These are phyloP conservation scores for Lactuca sativa DNA, from an alignment of 129 eudicot species.

Conservation along the genomic window DNA sequence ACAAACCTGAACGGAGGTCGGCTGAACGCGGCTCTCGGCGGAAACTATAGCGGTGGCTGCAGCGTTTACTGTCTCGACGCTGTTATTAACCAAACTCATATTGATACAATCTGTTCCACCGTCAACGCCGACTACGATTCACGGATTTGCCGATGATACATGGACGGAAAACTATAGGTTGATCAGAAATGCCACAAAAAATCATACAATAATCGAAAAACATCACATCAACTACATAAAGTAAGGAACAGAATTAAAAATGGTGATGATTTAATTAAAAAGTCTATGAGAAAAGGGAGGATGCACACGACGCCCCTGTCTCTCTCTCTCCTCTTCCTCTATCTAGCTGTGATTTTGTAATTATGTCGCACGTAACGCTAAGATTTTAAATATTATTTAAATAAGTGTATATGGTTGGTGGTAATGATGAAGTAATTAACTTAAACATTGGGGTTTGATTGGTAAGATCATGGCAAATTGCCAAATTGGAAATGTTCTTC, in stretches of 20 bases:
- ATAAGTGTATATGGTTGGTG: constrained; percentile 30
- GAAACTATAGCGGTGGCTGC: constrained; percentile 91
- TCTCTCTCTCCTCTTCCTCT: constrained; percentile 28
- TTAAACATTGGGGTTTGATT: not conserved
- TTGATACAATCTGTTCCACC: constrained; percentile 22
- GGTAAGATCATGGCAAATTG: constrained; percentile 11
- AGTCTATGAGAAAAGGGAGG: constrained; percentile 27
- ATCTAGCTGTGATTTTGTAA: constrained; percentile 74
- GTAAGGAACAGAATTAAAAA: constrained; percentile 25
- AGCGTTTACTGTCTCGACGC: constrained; percentile 94
- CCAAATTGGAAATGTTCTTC: too few relatives aligned
- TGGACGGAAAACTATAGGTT: constrained; percentile 4
- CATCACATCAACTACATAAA: constrained; percentile 19
- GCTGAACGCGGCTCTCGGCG: constrained; percentile 90
- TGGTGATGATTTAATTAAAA: constrained; percentile 24
- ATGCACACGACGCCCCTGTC: constrained; percentile 32
- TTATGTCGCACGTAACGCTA: constrained; percentile 52
- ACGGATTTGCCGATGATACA: constrained; percentile 6
- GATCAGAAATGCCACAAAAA: constrained; percentile 22
- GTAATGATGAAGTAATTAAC: constrained; percentile 22
- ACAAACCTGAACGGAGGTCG: constrained; percentile 69
- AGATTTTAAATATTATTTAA: constrained; percentile 1
- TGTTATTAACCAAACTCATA: constrained; percentile 55
- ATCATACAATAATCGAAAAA: constrained; percentile 14
- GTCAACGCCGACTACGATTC: constrained; percentile 15